Evolutionary conservation across 495 filamentous ascomycete genomes (phyloP), one percentile per base, ranked within the genome.

Genomic region (Neurospora discreta): DNA sequence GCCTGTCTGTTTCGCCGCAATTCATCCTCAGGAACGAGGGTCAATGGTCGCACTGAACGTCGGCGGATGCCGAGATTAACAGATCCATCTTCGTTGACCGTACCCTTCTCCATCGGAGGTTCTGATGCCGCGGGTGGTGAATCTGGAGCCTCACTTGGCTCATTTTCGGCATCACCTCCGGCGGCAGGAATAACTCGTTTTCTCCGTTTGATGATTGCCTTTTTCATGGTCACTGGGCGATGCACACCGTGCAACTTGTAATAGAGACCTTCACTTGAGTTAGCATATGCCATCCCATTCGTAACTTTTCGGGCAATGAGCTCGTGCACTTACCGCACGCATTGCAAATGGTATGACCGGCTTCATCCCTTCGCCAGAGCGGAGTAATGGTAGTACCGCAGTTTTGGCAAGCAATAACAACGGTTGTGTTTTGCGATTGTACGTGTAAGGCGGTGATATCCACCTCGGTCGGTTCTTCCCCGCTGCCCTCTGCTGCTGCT

Each of bases 331-430:
- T 87, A 97, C 95, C 95, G 81, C 95, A 99, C 70, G 95, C 95
- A 83, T 99, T 99, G 84, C 95, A 99, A 73, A 99, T 98, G 5
- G 94, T 97, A 84, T 98, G 93, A 16, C 96, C 96, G 75, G 89
- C 89, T 80, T 97, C 95, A 79, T 98, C 95, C 74, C 95, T 89
- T 76, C 95, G 87, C 95, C 95, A 99, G 38, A 99, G 84, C 15
- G 95, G 95, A 38, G 95, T 99, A 73, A 98, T 93, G 1, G 95
- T 98, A 44, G 96, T 99, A 20, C 91, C 93, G 81, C 95, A 99
- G 77, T 99, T 99, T 77, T 98, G 95, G 75, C 95, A 99, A 23
- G 95, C 93, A 69, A 97, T 91, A 36, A 98, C 87, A 36, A 96
- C 88, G 39, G 91, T 93, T 3, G 88, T 89, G 71, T 87, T 90